Base-by-base conservation (phyloP, 2,329 filamentous ascomycete species). In the Didymella pinodella region DNA sequence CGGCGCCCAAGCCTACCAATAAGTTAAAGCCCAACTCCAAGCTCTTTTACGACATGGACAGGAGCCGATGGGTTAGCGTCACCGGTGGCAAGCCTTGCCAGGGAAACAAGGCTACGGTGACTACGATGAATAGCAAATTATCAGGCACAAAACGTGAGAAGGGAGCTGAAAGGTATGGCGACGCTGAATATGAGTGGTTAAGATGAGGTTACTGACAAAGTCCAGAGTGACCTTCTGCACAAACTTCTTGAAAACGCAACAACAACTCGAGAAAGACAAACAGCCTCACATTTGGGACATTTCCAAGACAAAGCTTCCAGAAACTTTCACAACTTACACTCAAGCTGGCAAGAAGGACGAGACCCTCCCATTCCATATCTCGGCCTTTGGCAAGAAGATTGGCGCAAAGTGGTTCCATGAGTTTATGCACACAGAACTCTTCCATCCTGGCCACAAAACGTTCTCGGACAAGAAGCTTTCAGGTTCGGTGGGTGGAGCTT, bases 321-420 rank as follows among this genome's bases (percentile, higher is more conserved):
- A 31, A 6, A 62, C 54, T n/a, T 62, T 62, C 14, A 55, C 34
- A 4, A 62, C 44, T 10, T 62, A 62, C 14, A 58, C 18, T 2
- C 31, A 47, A 36, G 46, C 46, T 8, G 54, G 46, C 20, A 50
- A 48, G 29, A 58, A 62, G n/a, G 50, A 59, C 14, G 11, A 52
- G 29, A 57, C 54, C 6, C 26, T 61, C 4, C 48, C 53, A 2
- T 62, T 62, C 36, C 59, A 62, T 18, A 58, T 62, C 29, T 62
- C 59, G 1, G 54, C 59, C 18, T 62, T 62, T 4, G 55, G 55
- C 5, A 38, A 38, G 8, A 62, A 55, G 29, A 54, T 62, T 12
- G 59, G 54, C 18, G 54, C 59, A 2, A 62, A 62, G 29, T 62
- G 59, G 59, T 62, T 62, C 32, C 49, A 55, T n/a, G 54, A 62